These are phyloP conservation scores for Hypholoma sublateritium DNA, from an alignment of 768 basidiomycete genomes.

Conservation along the genomic window DNA sequence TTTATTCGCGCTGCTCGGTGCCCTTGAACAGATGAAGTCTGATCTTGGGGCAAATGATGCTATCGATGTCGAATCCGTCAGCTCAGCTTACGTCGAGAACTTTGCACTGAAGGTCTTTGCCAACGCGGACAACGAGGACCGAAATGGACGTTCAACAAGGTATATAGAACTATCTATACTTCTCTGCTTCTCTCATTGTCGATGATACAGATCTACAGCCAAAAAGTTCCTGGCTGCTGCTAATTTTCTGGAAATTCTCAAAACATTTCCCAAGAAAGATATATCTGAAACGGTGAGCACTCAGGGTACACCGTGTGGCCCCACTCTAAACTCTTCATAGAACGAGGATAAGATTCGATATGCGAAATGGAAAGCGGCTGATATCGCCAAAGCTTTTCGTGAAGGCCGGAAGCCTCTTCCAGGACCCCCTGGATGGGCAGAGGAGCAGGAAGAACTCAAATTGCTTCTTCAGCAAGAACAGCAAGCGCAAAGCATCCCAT, in stretches of 20 bases:
- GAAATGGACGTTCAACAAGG: constrained; percentile 75
- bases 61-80: constrained; percentile 77
- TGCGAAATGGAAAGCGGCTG: constrained; percentile 96
- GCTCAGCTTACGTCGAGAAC: constrained; percentile 90
- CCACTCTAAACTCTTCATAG: constrained; percentile 35
- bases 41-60: constrained; percentile 76
- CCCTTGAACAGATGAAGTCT: constrained; percentile 79
- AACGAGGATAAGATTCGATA: constrained; percentile 88
- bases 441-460: constrained; percentile 27
- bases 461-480: constrained; percentile 24
- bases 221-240: constrained; percentile 94
- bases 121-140: constrained; percentile 89
- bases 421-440: constrained; percentile 63
- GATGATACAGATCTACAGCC: constrained; percentile 68
- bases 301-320: not conserved
- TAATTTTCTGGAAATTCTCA: constrained; percentile 90
- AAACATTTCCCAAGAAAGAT: constrained; percentile 64
- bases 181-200: constrained; percentile 2
- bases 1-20: constrained; percentile 70
- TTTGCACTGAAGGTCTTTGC: constrained; percentile 91
- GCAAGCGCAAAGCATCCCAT: constrained; percentile 12
- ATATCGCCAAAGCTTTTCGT: constrained; percentile 92
- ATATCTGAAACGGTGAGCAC: constrained; percentile 55
- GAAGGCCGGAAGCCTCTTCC: constrained; percentile 85
- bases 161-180: constrained; percentile 26